Conservation (phyloP, 192 early-diverging fungal genomes). For the Mortierella alpina region DNA sequence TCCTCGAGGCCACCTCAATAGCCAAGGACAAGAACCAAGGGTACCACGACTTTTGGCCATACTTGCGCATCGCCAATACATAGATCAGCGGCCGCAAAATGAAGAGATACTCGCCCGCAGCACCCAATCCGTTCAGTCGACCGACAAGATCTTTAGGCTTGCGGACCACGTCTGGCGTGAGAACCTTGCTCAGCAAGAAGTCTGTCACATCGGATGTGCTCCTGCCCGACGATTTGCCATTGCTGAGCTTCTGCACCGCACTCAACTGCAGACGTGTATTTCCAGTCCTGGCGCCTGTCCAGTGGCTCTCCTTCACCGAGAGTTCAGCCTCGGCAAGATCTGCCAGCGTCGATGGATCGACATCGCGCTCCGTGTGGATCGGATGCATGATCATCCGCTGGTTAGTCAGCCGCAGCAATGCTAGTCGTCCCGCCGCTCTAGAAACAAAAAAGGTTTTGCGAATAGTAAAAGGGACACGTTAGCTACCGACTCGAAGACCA, state of each 20-base stretch:
- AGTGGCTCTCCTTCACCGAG: slow-evolving; percentile 40
- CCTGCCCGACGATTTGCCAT: slow-evolving; percentile 27
- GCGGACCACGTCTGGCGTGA: slow-evolving; percentile 71
- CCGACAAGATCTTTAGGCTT: slow-evolving; percentile 79
- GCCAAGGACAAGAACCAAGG: slow-evolving; percentile 87
- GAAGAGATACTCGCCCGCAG: slow-evolving; percentile 81
- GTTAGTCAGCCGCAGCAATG: slow-evolving; percentile 61
- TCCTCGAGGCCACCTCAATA: slow-evolving; percentile 71
- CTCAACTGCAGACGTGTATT: slow-evolving; percentile 40
- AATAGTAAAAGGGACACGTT: not conserved
- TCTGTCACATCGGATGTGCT: slow-evolving; percentile 57
- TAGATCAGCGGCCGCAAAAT: slow-evolving; percentile 89
- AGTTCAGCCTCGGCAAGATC: slow-evolving; percentile 26
- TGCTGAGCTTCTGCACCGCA: slow-evolving; percentile 36
- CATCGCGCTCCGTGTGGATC: slow-evolving; percentile 73
- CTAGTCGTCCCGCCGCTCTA: slow-evolving; percentile 54
- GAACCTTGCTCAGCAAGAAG: slow-evolving; percentile 63
- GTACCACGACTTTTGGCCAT: slow-evolving; percentile 79
- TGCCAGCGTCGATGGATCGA: slow-evolving; percentile 65
- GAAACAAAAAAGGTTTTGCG: not conserved
- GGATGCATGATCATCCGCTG: slow-evolving; percentile 70
- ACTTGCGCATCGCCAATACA: slow-evolving; percentile 80
- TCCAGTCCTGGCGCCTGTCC: slow-evolving; percentile 58
- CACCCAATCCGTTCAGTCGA: slow-evolving; percentile 59
- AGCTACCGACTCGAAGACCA: not conserved